Base-by-base conservation (phyloP, 2,329 filamentous ascomycete genomes). In the Hypoxylon sp. region DNA sequence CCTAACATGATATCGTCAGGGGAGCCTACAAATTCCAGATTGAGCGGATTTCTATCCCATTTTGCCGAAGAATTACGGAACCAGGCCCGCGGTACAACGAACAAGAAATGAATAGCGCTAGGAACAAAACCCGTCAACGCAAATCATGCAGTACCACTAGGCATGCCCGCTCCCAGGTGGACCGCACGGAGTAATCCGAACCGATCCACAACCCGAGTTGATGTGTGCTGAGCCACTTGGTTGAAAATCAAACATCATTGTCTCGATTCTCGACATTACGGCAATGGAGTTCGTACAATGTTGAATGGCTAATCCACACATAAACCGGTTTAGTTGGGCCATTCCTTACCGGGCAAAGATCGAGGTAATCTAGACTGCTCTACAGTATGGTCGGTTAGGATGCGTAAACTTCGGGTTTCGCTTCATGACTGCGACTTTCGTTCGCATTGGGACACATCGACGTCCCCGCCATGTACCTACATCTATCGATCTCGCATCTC, bases 41-140 rank as follows among this genome's bases (percentile, higher is more conserved):
- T 71, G 0, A 68, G 73, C 6, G 72, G 72, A 2, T 88, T 88
- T 64, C 42, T 85, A 1, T 81, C 77, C 35, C 81, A 86, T 68
- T 88, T 88, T 49, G 20, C 83, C 37, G 80, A 86, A 8, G 86
- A 88, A 77, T 59, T 88, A 3, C 81, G 80, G 72, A 86, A 85
- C 59, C 86, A 88, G 72, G 75, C 81, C 8, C 79, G 80, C 8
- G 85, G 85, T 3, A 83, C 57, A 4, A 59, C 44, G 40, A 56
- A 42, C 37, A 75, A 75, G 65, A 74, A 69, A 31, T 76, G 68
- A 77, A 35, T 14, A 6, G n/a, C 31, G 6, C n/a, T 3, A 31
- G 27, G 33, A 30, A 30, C 27, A 2, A 44, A 50, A 17, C 27
- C 1, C 17, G 27, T 31, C 2, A n/a, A 30, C 37, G 11, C 11